A percentile compares a stretch with the other conserved stretches of the same genome.
Evolutionary conservation across 306 rosid species (phyloP).

Genomic region (Mimosa pudica): DNA sequence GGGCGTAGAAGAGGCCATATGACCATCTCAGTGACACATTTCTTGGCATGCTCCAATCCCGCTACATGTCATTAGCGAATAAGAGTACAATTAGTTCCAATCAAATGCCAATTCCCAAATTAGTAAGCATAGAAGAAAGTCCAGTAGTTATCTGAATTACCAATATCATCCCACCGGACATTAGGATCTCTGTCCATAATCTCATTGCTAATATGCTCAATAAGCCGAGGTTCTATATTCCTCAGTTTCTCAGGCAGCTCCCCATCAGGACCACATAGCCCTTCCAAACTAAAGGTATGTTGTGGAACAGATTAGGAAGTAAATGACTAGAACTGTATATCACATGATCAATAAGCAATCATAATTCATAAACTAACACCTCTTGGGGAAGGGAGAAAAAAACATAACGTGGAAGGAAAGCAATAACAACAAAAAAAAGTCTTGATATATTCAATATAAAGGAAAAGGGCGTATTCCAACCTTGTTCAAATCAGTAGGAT

Average conservation of each 20-base stretch:
- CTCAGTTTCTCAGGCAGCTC: slow-evolving; percentile 99
- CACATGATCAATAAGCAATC: slow-evolving; percentile 21
- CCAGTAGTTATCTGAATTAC: slow-evolving; percentile 47
- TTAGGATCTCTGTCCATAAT: slow-evolving; percentile 94
- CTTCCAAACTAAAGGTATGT: slow-evolving; percentile 67
- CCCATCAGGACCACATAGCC: slow-evolving; percentile 92
- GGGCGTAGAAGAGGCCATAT: slow-evolving; percentile 86
- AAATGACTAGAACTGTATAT: slow-evolving; percentile 13
- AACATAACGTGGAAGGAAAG: neutral
- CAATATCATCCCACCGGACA: slow-evolving; percentile 85
- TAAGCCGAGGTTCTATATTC: slow-evolving; percentile 94
- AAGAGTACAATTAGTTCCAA: slow-evolving; percentile 33
- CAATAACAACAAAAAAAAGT: neutral
- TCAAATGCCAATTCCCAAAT: slow-evolving; percentile 20
- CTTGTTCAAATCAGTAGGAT: slow-evolving; percentile 20
- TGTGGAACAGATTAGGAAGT: slow-evolving; percentile 34
- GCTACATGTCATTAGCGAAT: slow-evolving; percentile 50
- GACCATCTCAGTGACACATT: slow-evolving; percentile 91
- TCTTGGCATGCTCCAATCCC: slow-evolving; percentile 87
- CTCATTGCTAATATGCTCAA: slow-evolving; percentile 96
- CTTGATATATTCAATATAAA: slow-evolving; percentile 10
- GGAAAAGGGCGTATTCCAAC: neutral
- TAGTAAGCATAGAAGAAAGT: slow-evolving; percentile 33
- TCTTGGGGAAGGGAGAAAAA: slow-evolving; percentile 13
- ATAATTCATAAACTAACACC: slow-evolving; percentile 13